These are phyloP conservation scores for Suillus hirtellus DNA, from an alignment of 768 basidiomycete genomes.

Conservation along the genomic window DNA sequence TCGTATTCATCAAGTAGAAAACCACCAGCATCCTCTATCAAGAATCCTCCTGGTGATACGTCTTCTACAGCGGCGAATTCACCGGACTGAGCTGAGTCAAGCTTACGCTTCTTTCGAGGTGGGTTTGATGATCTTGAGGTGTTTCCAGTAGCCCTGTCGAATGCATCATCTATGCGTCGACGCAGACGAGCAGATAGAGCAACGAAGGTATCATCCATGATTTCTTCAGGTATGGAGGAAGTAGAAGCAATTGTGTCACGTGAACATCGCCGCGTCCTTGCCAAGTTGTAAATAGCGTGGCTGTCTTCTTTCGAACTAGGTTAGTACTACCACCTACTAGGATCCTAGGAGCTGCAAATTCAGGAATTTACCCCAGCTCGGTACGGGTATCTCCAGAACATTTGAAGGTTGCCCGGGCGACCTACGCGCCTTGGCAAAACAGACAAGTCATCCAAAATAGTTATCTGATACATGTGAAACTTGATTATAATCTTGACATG, in stretches of 20 bases:
- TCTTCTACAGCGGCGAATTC: constrained; percentile 19
- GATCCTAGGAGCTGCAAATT: not conserved
- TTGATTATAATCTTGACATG: not conserved
- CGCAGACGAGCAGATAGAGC: constrained; percentile 44
- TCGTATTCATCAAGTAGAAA: constrained; percentile 31
- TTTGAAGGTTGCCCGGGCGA: not conserved
- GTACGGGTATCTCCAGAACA: not conserved
- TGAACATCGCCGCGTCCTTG: not conserved
- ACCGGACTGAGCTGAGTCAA: constrained; percentile 7
- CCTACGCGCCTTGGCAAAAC: too few species aligned
- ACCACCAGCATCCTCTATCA: constrained; percentile 33
- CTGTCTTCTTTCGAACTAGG: too few species aligned
- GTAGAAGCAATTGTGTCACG: not conserved
- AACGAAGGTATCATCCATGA: constrained; percentile 33
- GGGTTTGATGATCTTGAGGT: constrained; percentile 3
- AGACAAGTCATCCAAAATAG: not conserved
- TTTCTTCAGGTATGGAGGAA: not conserved
- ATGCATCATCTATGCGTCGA: constrained; percentile 52
- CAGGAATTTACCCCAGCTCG: not conserved
- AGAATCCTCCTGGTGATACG: constrained; percentile 34
- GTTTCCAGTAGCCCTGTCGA: constrained; percentile 34
- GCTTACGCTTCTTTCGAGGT: constrained; percentile 6
- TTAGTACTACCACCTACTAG: too few species aligned
- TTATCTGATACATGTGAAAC: not conserved
- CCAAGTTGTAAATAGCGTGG: too few species aligned